A percentile compares a stretch with the other conserved stretches of the same genome.
These are phyloP conservation scores for Nidularia pulvinata DNA, from an alignment of 768 basidiomycete species.

Conservation along the genomic window DNA sequence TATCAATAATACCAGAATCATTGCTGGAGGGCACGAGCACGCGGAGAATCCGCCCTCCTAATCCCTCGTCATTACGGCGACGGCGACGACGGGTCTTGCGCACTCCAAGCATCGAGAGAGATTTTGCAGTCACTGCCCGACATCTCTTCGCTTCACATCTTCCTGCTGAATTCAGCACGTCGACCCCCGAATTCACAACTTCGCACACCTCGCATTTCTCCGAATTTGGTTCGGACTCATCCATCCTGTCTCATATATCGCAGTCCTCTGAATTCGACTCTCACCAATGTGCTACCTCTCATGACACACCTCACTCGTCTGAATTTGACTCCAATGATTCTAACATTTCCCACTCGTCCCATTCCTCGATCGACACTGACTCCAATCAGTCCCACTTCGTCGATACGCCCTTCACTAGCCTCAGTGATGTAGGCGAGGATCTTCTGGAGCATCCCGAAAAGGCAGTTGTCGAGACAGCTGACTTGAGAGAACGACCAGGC, in stretches of 20 bases:
- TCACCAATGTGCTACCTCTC: slow-evolving; percentile 4
- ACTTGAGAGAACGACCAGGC: slow-evolving; percentile 18
- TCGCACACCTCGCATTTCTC: slow-evolving; percentile 10
- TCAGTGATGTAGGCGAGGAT: slow-evolving; percentile 9
- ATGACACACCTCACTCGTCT: too few relatives aligned
- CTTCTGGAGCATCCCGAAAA: neutral
- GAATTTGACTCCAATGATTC: neutral
- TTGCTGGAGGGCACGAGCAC: slow-evolving; percentile 16
- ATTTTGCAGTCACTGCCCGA: slow-evolving; percentile 18
- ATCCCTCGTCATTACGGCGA: slow-evolving; percentile 19
- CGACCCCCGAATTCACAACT: slow-evolving; percentile 8
- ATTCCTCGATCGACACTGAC: neutral
- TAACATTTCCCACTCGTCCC: neutral
- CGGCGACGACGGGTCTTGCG: slow-evolving; percentile 26
- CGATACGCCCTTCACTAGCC: slow-evolving; percentile 7
- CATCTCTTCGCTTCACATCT: slow-evolving; percentile 9
- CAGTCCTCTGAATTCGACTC: slow-evolving; percentile 7
- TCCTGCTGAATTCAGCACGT: neutral
- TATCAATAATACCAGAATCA: slow-evolving; percentile 16
- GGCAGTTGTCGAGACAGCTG: neutral
- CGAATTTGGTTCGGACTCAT: neutral
- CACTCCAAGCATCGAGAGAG: slow-evolving; percentile 33
- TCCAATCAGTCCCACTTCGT: neutral
- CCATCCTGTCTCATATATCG: neutral
- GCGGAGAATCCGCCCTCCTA: neutral